Evolutionary conservation across 257 asterid genomes (phyloP).

Genomic region (Echites panduratus): DNA sequence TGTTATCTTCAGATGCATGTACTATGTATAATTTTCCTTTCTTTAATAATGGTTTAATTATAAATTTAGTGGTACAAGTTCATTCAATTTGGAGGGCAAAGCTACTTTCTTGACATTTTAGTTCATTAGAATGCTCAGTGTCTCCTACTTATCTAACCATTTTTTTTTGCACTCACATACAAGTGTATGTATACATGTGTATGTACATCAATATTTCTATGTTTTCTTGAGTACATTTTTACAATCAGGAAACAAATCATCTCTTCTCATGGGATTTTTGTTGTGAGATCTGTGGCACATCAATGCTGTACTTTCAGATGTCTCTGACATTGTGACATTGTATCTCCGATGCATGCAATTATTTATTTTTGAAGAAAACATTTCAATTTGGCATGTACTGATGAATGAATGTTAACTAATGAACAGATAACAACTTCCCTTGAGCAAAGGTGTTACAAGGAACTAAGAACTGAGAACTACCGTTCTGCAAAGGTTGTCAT

Average conservation of each 20-base stretch:
- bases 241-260: not conserved
- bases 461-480: slow-evolving; percentile 69
- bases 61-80: not conserved
- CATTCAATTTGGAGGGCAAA: not conserved
- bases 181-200: not conserved
- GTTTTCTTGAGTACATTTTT: not conserved
- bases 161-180: not conserved
- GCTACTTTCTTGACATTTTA: not conserved
- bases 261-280: not conserved
- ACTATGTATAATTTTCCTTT: no score
- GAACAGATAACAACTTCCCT: slow-evolving; percentile 74
- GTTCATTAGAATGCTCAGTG: not conserved
- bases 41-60: not conserved
- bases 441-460: slow-evolving; percentile 96
- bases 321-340: not conserved
- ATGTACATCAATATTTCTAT: not conserved
- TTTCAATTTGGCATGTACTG: not conserved
- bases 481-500: slow-evolving; percentile 66
- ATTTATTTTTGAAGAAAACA: not conserved
- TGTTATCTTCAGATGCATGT: not conserved
- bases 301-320: not conserved
- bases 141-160: not conserved
- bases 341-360: not conserved
- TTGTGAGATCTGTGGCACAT: not conserved
- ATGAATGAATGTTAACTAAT: slow-evolving; percentile 18